These are phyloP conservation scores for Rosa rugosa DNA, from an alignment of 306 rosid genomes.

Conservation along the genomic window DNA sequence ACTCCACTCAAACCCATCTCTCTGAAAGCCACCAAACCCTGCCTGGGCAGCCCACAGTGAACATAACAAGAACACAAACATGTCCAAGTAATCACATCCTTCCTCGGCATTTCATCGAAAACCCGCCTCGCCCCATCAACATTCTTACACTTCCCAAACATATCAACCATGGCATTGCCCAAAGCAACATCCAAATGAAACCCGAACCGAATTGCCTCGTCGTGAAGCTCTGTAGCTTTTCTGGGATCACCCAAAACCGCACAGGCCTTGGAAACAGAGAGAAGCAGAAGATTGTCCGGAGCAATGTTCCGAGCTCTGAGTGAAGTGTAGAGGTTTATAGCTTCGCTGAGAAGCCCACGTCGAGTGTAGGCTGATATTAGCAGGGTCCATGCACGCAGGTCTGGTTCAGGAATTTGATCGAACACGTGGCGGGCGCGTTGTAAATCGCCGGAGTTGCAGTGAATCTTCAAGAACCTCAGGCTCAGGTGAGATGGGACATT, in stretches of 20 bases:
- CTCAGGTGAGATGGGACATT: slow-evolving; percentile 41
- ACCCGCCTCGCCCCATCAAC: neutral
- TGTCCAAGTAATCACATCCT: slow-evolving; percentile 17
- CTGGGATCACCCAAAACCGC: slow-evolving; percentile 39
- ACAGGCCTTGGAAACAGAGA: slow-evolving; percentile 48
- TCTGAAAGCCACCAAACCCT: neutral
- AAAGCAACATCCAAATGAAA: neutral
- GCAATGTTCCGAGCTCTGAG: slow-evolving; percentile 27
- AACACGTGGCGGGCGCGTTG: slow-evolving; percentile 49
- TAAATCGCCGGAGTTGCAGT: slow-evolving; percentile 38
- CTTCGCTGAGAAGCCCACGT: slow-evolving; percentile 37
- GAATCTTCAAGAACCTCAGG: slow-evolving; percentile 30
- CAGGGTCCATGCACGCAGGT: slow-evolving; percentile 43
- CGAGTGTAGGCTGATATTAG: slow-evolving; percentile 44
- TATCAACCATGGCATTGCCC: slow-evolving; percentile 20
- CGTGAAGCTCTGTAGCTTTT: neutral
- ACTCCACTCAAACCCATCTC: slow-evolving; percentile 15
- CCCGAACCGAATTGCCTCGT: slow-evolving; percentile 2
- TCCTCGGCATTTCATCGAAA: neutral
- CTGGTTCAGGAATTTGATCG: slow-evolving; percentile 44
- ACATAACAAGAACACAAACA: slow-evolving; percentile 2
- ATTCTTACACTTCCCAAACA: slow-evolving; percentile 15
- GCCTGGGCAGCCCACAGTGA: neutral
- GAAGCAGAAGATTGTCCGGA: slow-evolving; percentile 30
- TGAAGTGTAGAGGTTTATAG: slow-evolving; percentile 33